Evolutionary conservation across 805 yeast genomes (phyloP).

Genomic region (Sugiyamaella chiloensis): DNA sequence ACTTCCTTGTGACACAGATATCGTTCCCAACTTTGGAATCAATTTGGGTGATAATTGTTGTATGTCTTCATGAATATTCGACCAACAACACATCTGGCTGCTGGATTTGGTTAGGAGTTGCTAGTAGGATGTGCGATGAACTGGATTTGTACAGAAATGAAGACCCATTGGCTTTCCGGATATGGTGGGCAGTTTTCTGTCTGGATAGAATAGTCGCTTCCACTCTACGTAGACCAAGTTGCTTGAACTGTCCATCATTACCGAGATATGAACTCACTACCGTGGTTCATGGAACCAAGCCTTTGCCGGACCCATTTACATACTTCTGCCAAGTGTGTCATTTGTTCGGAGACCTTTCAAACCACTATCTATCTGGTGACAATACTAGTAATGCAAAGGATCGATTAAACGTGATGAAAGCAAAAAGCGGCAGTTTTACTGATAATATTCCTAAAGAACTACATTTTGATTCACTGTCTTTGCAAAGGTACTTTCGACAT

Average conservation of each 20-base stretch:
- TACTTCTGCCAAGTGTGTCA: neutral
- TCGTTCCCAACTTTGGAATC: neutral
- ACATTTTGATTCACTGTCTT: neutral
- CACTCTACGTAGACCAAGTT: neutral
- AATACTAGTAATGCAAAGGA: neutral
- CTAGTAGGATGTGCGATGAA: neutral
- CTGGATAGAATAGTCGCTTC: neutral
- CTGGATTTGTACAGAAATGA: neutral
- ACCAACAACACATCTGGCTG: neutral
- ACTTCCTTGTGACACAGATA: neutral
- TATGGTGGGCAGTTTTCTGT: neutral
- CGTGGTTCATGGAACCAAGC: too few relatives aligned
- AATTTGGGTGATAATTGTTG: neutral
- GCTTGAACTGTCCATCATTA: too few relatives aligned
- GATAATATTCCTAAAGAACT: neutral
- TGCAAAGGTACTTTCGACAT: neutral
- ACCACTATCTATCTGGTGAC: neutral
- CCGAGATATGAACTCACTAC: too few relatives aligned
- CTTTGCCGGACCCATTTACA: neutral
- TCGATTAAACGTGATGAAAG: neutral
- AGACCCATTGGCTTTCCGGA: neutral
- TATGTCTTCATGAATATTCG: neutral
- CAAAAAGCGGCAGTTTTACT: neutral
- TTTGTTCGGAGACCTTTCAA: neutral
- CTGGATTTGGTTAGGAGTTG: neutral